Evolutionary conservation across 345 rosid species (phyloP), one percentile per base, ranked within the genome.

Genomic region (Psidium guajava): DNA sequence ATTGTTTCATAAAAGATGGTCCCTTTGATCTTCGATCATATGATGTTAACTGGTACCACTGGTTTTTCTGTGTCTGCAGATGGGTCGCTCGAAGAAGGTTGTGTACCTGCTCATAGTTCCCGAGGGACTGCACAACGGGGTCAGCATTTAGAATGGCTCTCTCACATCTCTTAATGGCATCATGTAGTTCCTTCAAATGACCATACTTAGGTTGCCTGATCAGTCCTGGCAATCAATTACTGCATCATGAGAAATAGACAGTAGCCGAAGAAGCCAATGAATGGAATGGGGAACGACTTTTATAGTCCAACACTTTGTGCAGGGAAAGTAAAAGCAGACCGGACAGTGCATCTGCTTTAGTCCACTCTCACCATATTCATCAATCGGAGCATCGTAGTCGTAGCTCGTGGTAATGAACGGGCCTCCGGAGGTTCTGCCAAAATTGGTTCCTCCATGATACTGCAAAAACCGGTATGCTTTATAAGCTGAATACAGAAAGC

Each of bases 371-470:
- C 96, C 98, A 87, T 95, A 91, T 88, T 91, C 96, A 91, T 92
- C 95, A n/a, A 89, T 87, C 20, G 96, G 96, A 85, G 95, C 96
- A 83, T 93, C 93, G 64, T 94, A 94, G 90, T 94, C 96, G 53
- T 93, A 93, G 86, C 94, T 93, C 6, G 97, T 93, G 24, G 94
- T 93, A 53, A 94, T 85, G 86, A 93, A 94, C 69, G 95, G 95
- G 21, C 95, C 97, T 85, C 97, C 97, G 28, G 95, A 91, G 52
- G 94, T 89, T 85, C 94, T 92, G 54, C 95, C 95, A 85, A 94
- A 94, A 82, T 94, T 94, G 24, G 97, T 94, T 82, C 97, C 97
- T 86, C 97, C 97, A 82, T 94, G 95, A 77, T 92, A 94, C 95
- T 94, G 89, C 87, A 87, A 80, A 56, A 54, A 55, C 14, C 47